Percentiles rank a stretch among this genome's conserved stretches.
Conservation (phyloP, 306 rosid species). For the Adenanthera pavonina region DNA sequence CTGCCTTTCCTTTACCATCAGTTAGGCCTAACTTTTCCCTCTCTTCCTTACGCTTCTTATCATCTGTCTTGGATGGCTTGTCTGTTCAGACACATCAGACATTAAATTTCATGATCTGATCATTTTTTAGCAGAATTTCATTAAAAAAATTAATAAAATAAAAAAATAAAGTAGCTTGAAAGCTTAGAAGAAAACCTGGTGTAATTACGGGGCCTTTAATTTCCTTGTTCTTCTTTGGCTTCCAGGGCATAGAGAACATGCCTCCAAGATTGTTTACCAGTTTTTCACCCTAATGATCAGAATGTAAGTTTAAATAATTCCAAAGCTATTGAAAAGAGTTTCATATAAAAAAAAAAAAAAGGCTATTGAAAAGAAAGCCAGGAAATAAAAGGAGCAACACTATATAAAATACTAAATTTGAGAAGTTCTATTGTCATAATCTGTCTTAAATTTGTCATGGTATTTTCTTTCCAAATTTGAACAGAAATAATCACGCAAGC, state of each 20-base stretch:
- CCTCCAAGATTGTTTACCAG: constrained; percentile 95
- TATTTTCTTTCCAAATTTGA: no score
- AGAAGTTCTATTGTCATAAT: neutral
- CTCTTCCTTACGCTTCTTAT: constrained; percentile 45
- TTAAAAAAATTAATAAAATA: neutral
- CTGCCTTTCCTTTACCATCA: constrained; percentile 61
- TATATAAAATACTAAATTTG: neutral
- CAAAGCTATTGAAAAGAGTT: neutral
- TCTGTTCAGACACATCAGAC: constrained; percentile 48
- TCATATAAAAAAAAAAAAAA: no score
- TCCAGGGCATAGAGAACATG: constrained; percentile 88
- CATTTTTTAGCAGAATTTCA: neutral
- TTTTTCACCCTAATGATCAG: constrained; percentile 80
- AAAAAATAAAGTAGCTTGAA: neutral
- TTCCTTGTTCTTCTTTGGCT: constrained; percentile 71
- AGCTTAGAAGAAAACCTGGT: constrained; percentile 58
- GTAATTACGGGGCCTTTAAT: constrained; percentile 79
- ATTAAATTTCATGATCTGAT: constrained; percentile 21
- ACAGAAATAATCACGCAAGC: no score
- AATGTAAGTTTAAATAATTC: constrained; percentile 1
- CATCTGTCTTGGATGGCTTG: constrained; percentile 47
- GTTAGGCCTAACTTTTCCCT: constrained; percentile 74
- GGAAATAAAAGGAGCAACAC: neutral
- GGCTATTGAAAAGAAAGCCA: neutral
- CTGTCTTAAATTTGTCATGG: neutral